Conservation (phyloP, 495 filamentous ascomycete genomes). For the Cercophora samala region DNA sequence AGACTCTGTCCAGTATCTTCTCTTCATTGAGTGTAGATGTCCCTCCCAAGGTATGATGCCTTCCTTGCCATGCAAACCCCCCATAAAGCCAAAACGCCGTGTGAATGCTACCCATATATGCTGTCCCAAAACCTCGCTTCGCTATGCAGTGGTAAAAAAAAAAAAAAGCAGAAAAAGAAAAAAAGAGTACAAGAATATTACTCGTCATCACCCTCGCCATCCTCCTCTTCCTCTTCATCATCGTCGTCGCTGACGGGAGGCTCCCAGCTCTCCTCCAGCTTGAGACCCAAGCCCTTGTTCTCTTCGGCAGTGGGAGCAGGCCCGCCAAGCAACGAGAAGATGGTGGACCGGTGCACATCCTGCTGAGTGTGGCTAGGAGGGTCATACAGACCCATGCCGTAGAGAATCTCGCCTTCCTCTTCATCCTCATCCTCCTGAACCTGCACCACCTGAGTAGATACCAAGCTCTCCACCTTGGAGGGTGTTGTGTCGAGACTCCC, state of each 20-base stretch:
- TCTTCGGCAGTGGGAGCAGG: conserved; percentile 35
- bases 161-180: neutral
- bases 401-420: conserved; percentile 63
- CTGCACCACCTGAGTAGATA: conserved; percentile 20
- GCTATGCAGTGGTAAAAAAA: conserved; percentile 3
- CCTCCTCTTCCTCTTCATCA: conserved; percentile 56
- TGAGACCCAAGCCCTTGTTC: conserved; percentile 74
- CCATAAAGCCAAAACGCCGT: neutral
- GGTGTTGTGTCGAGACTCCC: conserved; percentile 20
- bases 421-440: conserved; percentile 44
- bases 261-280: conserved; percentile 79
- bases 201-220: conserved; percentile 35
- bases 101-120: neutral
- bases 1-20: neutral
- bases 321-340: conserved; percentile 46
- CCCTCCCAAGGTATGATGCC: neutral
- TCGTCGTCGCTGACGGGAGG: conserved; percentile 62
- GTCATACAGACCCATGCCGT: conserved; percentile 83
- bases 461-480: neutral
- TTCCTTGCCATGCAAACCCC: neutral
- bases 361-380: conserved; percentile 50
- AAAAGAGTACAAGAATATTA: conserved; percentile 25
- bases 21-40: neutral
- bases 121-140: neutral
- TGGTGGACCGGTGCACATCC: conserved; percentile 47